Evolutionary conservation across 768 basidiomycete genomes (phyloP), one percentile per base, ranked within the genome.

Genomic region (Amanita subjunquillea): DNA sequence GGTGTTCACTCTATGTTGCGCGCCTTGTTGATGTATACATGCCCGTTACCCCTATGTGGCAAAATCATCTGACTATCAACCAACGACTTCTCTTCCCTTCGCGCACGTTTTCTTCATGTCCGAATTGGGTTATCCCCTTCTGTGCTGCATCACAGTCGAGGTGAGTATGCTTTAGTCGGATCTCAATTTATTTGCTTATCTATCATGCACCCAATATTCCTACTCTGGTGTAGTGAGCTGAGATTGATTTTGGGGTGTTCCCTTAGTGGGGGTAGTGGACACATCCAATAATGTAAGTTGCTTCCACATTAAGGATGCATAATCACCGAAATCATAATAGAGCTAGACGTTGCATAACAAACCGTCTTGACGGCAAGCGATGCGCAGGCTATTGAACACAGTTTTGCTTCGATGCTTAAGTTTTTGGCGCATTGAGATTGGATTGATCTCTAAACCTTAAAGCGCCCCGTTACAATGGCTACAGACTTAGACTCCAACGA

Each of bases 91-190:
- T 38, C 15, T 48, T 48, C 30, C n/a, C 32, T 50, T 50, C 38
- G 40, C 23, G n/a, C 49, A 50, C 49, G 49, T 50, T 50, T 50
- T 41, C 25, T 50, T 50, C 49, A 50, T 50, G 12, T 50, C 49
- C 49, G 39, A 41, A 30, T 8, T 15, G 38, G n/a, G 37, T 6
- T 50, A 41, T 37, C 47, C 37, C 23, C 17, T 23, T 48, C 37
- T 20, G 23, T 36, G 13, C 20, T 12, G 47, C 47, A 48, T 17
- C 47, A 36, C 34, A 36, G 36, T 23, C 47, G 32, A 48, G 36
- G 47, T 48, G 47, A 48, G 47, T 38, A n/a, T 13, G 36, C 34
- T 22, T 9, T 48, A 46, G 30, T 48, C 25, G 20, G 47, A 48
- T 38, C 47, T 48, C 37, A 38, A 38, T 48, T 37, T n/a, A 23